phyloP scores from a whole-genome alignment of 2,329 filamentous ascomycete genomes.

The Cytospora piceicola region DNA sequence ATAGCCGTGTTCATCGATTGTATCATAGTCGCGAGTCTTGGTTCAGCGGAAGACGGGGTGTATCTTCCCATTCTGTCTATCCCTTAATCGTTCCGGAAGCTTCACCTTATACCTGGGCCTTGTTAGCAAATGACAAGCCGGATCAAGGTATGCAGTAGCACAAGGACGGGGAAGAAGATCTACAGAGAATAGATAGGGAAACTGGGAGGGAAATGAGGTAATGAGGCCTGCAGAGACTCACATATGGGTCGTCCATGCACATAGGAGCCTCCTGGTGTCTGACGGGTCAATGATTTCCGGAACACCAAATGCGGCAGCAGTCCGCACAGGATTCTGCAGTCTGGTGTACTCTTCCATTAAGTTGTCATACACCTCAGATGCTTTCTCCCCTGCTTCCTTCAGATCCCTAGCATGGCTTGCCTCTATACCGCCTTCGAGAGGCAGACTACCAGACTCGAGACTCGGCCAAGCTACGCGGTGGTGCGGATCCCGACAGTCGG shows the following conservation, averaged over 20 bases:
- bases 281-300: conserved; percentile 69
- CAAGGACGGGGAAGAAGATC: background rate
- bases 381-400: conserved; percentile 55
- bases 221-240: conserved; percentile 36
- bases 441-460: conserved; percentile 65
- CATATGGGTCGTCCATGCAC: conserved; percentile 58
- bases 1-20: too few species aligned
- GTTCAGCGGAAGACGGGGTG: conserved; percentile 19
- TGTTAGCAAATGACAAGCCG: background rate
- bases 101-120: conserved; percentile 19
- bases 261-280: conserved; percentile 58
- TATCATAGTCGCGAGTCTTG: too few species aligned
- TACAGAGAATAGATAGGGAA: background rate
- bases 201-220: too few species aligned
- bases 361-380: conserved; percentile 57
- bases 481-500: conserved; percentile 63
- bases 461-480: conserved; percentile 67
- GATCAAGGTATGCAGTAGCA: too few species aligned
- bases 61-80: conserved; percentile 18
- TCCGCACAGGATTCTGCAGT: conserved; percentile 67
- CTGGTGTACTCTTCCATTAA: conserved; percentile 63
- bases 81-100: conserved; percentile 17
- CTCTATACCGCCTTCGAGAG: conserved; percentile 67
- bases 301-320: conserved; percentile 65
- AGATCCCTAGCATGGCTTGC: conserved; percentile 65